These are phyloP conservation scores for Rutstroemia sp. DNA, from an alignment of 2,329 filamentous ascomycete genomes.

Conservation along the genomic window DNA sequence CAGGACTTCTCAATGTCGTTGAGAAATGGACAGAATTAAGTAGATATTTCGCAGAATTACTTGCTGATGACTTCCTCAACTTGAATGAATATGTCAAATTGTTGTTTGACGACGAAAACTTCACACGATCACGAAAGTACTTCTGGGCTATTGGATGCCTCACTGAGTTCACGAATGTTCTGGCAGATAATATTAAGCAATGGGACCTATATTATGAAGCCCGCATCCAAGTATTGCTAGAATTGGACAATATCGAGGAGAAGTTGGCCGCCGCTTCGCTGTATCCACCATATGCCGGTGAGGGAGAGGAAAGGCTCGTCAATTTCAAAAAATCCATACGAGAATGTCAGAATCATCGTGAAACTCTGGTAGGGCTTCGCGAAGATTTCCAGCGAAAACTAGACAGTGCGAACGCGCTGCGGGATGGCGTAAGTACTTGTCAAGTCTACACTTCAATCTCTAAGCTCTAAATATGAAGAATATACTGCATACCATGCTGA, in stretches of 20 bases:
- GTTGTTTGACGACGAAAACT: constrained; percentile 4
- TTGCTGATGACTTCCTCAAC: neutral
- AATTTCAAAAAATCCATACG: neutral
- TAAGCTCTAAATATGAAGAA: neutral
- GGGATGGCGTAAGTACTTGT: neutral
- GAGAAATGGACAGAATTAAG: neutral
- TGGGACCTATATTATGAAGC: neutral
- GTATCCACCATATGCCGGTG: neutral
- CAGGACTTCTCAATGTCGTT: neutral
- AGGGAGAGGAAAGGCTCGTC: neutral
- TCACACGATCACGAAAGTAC: constrained; percentile 1
- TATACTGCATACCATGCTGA: neutral
- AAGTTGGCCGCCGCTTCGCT: neutral
- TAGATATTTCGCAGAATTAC: neutral
- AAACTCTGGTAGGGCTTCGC: neutral
- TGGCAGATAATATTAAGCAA: constrained; percentile 4
- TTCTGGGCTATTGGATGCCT: constrained; percentile 4
- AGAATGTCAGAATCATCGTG: neutral
- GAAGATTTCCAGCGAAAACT: neutral
- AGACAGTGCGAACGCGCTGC: neutral
- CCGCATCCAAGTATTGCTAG: neutral
- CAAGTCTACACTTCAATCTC: neutral
- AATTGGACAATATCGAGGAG: neutral
- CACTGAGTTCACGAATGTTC: neutral
- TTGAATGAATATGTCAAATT: neutral